A percentile compares a stretch with the other conserved stretches of the same genome.
These are phyloP conservation scores for Nakazawaea siamensis DNA, from an alignment of 805 yeast genomes.

Conservation along the genomic window DNA sequence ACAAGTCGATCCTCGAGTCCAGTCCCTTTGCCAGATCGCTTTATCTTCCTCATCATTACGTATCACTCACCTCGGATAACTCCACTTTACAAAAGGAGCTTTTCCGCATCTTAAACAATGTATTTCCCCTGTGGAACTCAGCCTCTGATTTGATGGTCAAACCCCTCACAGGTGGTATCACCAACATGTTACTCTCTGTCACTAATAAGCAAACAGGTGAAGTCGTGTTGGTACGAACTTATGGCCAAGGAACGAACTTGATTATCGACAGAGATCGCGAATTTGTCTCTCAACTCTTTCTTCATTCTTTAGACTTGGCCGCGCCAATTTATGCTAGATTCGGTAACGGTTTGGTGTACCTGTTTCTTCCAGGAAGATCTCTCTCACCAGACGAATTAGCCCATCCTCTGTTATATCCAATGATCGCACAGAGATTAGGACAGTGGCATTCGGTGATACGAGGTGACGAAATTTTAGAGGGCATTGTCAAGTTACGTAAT, in stretches of 20 bases:
- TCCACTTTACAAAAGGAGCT: slow-evolving; percentile 16
- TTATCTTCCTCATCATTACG: slow-evolving; percentile 35
- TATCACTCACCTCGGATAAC: slow-evolving; percentile 28
- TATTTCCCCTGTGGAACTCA: slow-evolving; percentile 32
- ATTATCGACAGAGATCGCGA: slow-evolving; percentile 72
- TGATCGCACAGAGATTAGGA: slow-evolving; percentile 59
- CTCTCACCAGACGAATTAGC: slow-evolving; percentile 47
- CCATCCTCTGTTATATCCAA: slow-evolving; percentile 36
- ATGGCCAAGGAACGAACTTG: slow-evolving; percentile 65
- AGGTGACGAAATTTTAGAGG: slow-evolving; percentile 36
- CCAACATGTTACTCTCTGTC: slow-evolving; percentile 50
- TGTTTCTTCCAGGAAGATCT: slow-evolving; percentile 58
- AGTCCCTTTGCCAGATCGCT: slow-evolving; percentile 37
- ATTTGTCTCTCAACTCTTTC: slow-evolving; percentile 58
- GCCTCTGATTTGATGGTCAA: slow-evolving; percentile 24
- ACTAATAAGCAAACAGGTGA: slow-evolving; percentile 22
- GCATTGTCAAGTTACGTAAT: slow-evolving; percentile 30
- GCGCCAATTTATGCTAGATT: slow-evolving; percentile 63
- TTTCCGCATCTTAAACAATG: slow-evolving; percentile 26
- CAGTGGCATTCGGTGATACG: slow-evolving; percentile 56
- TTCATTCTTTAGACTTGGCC: slow-evolving; percentile 53
- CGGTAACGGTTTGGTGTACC: slow-evolving; percentile 67
- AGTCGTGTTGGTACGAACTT: slow-evolving; percentile 53
- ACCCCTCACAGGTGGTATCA: slow-evolving; percentile 54
- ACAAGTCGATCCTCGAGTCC: slow-evolving; percentile 13